Base-by-base conservation (phyloP, 179 eudicot genomes). In the Patellifolia procumbens region DNA sequence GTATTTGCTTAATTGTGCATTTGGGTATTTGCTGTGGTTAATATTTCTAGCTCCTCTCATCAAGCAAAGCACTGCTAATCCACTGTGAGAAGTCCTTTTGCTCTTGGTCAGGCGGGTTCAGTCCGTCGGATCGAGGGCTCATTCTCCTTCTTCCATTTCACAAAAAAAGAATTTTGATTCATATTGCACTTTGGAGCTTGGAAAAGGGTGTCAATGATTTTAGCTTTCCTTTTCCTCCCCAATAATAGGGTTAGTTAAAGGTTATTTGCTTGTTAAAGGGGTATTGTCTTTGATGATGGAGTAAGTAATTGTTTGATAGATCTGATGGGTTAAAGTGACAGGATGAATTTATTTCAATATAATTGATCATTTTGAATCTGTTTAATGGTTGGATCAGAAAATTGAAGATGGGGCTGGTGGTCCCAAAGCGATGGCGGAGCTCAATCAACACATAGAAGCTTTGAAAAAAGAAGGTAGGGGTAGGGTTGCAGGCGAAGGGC, bases 351-450 rank as follows among this genome's bases (percentile, higher is more conserved):
- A 66, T 83, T 78, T 77, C 81, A 60, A 29, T 82, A 67, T 79
- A 64, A 39, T 72, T 74, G 86, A 86, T 78, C 74, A 75, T 67
- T 85, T 86, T 78, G 87, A 85, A 78, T 86, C 88, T 71, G 87
- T 91, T 86, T 87, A 77, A 89, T 85, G 90, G 88, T 55, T 76
- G 73, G 82, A 83, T 83, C 74, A 72, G 76, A 81, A 60, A 75
- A 79, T 48, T 48, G 73, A 68, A 53, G 79, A 85, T 81, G 89
- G 83, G 55, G 74, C 81, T 17, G 70, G 81, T 32, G 81, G 76
- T 56, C 51, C 79, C 74, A 84, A 82, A 73, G 87, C 80, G 65
- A 79, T 71, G 60, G 89, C 68, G 29, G 92, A 86, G 73, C 74
- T 74, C 39, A 86, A 80, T 69, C 85, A 76, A 68, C 79, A 78